These are phyloP conservation scores for Neofusicoccum parvum DNA, from an alignment of 2,329 filamentous ascomycete species.

Conservation along the genomic window DNA sequence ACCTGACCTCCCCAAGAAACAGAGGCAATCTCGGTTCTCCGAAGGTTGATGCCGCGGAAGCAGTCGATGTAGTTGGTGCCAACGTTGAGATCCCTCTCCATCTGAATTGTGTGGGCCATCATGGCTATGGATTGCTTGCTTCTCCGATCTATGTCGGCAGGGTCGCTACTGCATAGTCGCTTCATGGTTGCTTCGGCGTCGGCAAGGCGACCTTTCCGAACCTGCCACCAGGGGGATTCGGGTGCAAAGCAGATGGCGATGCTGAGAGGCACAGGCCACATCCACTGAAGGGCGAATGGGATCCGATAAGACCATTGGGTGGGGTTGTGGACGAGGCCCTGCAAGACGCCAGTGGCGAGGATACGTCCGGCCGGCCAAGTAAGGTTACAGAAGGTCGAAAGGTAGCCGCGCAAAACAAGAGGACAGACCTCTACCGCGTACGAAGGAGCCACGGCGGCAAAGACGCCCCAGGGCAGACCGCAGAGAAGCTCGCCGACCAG, in stretches of 20 bases:
- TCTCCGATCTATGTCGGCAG: neutral
- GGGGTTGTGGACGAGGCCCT: slow-evolving; percentile 62
- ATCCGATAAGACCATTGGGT: slow-evolving; percentile 68
- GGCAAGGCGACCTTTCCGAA: slow-evolving; percentile 62
- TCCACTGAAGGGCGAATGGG: slow-evolving; percentile 70
- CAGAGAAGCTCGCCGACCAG: slow-evolving; percentile 48
- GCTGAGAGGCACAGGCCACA: slow-evolving; percentile 69
- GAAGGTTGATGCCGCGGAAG: slow-evolving; percentile 74
- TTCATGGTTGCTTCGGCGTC: slow-evolving; percentile 68
- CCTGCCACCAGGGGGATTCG: slow-evolving; percentile 72
- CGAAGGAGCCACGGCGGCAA: slow-evolving; percentile 48
- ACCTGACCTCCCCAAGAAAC: slow-evolving; percentile 49
- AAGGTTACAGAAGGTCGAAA: slow-evolving; percentile 68
- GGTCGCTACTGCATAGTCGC: slow-evolving; percentile 51
- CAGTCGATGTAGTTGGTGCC: slow-evolving; percentile 78
- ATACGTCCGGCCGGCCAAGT: slow-evolving; percentile 78
- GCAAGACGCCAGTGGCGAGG: slow-evolving; percentile 71
- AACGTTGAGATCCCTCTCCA: slow-evolving; percentile 70
- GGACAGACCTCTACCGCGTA: slow-evolving; percentile 65
- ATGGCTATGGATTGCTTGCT: slow-evolving; percentile 60
- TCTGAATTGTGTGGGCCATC: slow-evolving; percentile 83
- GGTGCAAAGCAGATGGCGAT: slow-evolving; percentile 68
- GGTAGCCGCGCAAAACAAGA: slow-evolving; percentile 60
- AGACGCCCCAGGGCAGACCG: slow-evolving; percentile 49
- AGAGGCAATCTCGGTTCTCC: slow-evolving; percentile 72